Evolutionary conservation across 2,329 filamentous ascomycete species (phyloP), one percentile per base, ranked within the genome.

Genomic region (Daldinia sp.): DNA sequence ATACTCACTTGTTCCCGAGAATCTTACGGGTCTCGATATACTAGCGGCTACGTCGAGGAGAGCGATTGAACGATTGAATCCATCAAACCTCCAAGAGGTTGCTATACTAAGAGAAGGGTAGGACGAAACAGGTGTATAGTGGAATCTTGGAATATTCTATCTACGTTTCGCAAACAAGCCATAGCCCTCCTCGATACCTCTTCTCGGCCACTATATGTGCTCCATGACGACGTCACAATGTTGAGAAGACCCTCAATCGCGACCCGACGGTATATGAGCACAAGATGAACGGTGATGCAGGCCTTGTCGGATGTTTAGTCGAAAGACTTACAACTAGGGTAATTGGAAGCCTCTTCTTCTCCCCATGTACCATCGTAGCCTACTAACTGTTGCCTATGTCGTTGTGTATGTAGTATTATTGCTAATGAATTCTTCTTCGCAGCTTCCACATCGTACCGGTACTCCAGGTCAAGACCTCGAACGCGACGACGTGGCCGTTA

Each of bases 381-480:
- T 2, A 37, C 15, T n/a, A 17, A 19, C 10, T 4, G 45, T n/a
- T 34, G n/a, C n/a, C n/a, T n/a, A n/a, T 15, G 43, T 7, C n/a
- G 43, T 13, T 30, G 8, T 48, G 9, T 48, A 48, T 3, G n/a
- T n/a, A 23, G 5, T 51, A 37, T 50, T 58, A 29, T 60, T 55
- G 64, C 63, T 72, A 68, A 68, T 61, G 27, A 23, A 37, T 30
- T 41, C 52, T n/a, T 66, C 53, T 56, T 49, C 59, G 64, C 49
- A 88, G 87, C 83, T 90, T 58, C 87, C 87, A 58, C 86, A 89
- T 77, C 82, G 85, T 67, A 87, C 86, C 58, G 86, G 87, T 71
- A 84, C 82, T 61, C 81, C 81, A 61, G 79, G 80, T 67, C 81
- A 85, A 70, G 83, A 85, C 68, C 81, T 88, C 63, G 77, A 80